Base-by-base conservation (phyloP, 129 eudicot species). In the Sambucus nigra region DNA sequence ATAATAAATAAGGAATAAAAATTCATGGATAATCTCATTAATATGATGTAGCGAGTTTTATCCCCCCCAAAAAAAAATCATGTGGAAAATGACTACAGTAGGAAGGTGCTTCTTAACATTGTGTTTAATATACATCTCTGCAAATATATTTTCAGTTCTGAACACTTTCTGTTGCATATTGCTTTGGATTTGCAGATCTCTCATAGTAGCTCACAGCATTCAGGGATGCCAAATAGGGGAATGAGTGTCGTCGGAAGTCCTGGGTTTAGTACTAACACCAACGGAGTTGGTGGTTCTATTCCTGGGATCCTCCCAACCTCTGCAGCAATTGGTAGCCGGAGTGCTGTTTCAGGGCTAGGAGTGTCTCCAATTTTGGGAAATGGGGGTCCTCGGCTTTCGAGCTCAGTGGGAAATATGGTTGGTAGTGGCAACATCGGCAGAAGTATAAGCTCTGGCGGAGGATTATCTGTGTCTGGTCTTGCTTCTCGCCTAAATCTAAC, bases 231-330 rank as follows among this genome's bases (percentile, higher is more conserved):
- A 51, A 86, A 59, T 66, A 86, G 99, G 63, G 94, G 94, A 47
- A 92, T 92, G 94, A 70, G 68, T 66, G 76, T 86, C 52, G 88
- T 80, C 47, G 99, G 99, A 65, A 83, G 72, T 71, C 82, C 85
- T 22, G 99, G 94, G 50, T 92, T 66, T 51, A 73, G 70, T 70
- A 80, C 74, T 66, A 65, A 70, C 56, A 28, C 79, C 15, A 92
- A 75, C 51, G 85, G 85, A 13, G 87, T 86, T 26, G 84, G 85
- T 39, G 96, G 94, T 70, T 89, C 99, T 17, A 77, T 86, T 57
- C 95, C 95, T 5, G 99, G 95, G 59, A 73, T 86, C 61, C 79
- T 86, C 13, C 76, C 99, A 23, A 77, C 94, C 29, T 92, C 99
- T 24, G 84, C 91, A 17, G 73, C 82, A 52, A 75, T 92, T 32